Evolutionary conservation across 371 early-diverging fungal species (phyloP).

Genomic region (Saksenaea oblongispora): DNA sequence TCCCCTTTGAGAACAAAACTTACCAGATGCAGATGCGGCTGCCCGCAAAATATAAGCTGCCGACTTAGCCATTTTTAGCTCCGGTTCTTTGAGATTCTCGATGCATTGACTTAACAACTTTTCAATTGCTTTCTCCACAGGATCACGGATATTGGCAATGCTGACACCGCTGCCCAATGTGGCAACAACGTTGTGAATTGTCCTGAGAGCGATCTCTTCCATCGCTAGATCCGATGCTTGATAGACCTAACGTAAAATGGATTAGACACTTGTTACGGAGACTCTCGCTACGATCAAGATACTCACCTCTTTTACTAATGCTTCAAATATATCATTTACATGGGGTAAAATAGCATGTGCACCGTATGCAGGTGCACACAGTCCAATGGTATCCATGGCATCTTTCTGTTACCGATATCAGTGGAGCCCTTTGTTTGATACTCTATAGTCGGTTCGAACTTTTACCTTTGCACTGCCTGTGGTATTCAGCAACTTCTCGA

Average conservation of each 20-base stretch:
- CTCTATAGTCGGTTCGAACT: not conserved
- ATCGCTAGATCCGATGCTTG: conserved; percentile 64
- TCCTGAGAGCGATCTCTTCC: conserved; percentile 57
- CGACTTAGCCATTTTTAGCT: conserved; percentile 65
- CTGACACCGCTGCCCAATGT: conserved; percentile 56
- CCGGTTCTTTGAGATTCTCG: conserved; percentile 63
- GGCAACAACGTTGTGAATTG: conserved; percentile 62
- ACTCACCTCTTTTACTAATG: conserved; percentile 59
- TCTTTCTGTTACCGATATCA: conserved; percentile 59
- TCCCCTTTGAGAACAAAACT: not conserved
- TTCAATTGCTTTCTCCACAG: conserved; percentile 60
- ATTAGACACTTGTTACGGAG: not conserved
- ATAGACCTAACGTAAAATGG: conserved; percentile 43
- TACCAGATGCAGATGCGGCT: conserved; percentile 64
- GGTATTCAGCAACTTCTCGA: conserved; percentile 80
- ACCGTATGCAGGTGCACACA: conserved; percentile 72
- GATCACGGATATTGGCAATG: conserved; percentile 50
- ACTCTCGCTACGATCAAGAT: not conserved
- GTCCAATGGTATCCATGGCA: conserved; percentile 73
- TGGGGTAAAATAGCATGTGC: conserved; percentile 62
- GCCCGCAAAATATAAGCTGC: conserved; percentile 63
- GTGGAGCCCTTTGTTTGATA: too few relatives aligned
- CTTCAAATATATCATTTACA: conserved; percentile 63
- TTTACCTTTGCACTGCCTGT: conserved; percentile 77
- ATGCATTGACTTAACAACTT: conserved; percentile 63